Conservation (phyloP, 163 green algal genomes). For the Scenedesmus sp. region DNA sequence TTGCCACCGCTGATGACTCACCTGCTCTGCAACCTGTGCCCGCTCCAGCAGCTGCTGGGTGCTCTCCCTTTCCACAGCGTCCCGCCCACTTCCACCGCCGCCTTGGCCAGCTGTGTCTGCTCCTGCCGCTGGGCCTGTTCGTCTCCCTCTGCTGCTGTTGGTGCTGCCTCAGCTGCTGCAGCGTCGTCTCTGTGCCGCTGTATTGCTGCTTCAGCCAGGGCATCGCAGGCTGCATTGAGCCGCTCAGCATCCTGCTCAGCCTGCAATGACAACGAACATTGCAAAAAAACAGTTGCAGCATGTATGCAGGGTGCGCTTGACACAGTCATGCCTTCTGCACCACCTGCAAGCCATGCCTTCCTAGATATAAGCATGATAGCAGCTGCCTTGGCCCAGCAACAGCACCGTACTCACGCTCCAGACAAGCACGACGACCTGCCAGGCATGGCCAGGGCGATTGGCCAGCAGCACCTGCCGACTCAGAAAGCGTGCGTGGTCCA, state of each 20-base stretch:
- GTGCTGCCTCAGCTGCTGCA: not conserved
- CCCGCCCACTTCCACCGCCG: not conserved
- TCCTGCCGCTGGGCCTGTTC: not conserved
- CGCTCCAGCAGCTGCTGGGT: conserved; percentile 22
- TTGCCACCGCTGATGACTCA: no score
- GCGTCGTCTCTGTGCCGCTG: not conserved
- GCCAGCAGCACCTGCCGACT: no score
- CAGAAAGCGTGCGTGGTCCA: no score
- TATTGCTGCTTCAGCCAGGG: conserved; percentile 10
- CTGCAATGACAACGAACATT: not conserved
- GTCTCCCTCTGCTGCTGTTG: not conserved
- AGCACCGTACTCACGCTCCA: no score
- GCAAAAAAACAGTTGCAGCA: not conserved
- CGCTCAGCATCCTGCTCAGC: conserved; percentile 8
- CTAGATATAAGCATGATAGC: no score
- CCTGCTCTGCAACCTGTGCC: conserved; percentile 43
- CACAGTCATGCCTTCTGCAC: not conserved
- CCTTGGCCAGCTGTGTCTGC: conserved; percentile 6
- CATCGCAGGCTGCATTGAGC: conserved; percentile 25
- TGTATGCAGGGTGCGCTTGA: not conserved
- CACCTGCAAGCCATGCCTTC: no score
- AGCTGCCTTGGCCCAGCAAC: no score
- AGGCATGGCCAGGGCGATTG: no score
- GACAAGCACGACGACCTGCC: no score
- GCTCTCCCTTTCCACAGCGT: not conserved